Conservation (phyloP, 768 basidiomycete genomes). For the Podaxis sp. region DNA sequence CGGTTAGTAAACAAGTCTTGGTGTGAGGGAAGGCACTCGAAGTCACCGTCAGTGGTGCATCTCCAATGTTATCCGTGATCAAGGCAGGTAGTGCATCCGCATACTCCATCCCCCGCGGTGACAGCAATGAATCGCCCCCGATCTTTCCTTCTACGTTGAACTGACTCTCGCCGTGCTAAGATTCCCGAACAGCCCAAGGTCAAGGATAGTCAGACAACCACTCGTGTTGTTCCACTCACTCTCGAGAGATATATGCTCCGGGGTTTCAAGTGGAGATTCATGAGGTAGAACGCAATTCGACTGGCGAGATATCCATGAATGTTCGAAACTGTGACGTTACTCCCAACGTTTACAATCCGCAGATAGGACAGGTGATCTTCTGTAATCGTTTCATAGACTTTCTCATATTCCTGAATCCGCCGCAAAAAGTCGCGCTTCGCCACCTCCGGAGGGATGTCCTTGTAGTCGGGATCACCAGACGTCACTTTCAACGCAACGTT, state of each 20-base stretch:
- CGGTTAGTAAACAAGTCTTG: background rate
- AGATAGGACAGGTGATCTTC: slow-evolving; percentile 90
- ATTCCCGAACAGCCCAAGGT: slow-evolving; percentile 10
- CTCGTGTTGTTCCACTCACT: slow-evolving; percentile 44
- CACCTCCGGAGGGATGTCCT: slow-evolving; percentile 78
- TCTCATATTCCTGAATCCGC: slow-evolving; percentile 91
- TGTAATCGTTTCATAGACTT: slow-evolving; percentile 92
- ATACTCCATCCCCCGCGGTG: slow-evolving; percentile 82
- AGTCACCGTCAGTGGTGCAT: slow-evolving; percentile 79
- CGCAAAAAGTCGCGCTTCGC: slow-evolving; percentile 89
- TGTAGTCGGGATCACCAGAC: slow-evolving; percentile 98
- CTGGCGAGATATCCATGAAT: slow-evolving; percentile 96
- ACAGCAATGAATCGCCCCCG: slow-evolving; percentile 93
- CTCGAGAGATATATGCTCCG: slow-evolving; percentile 95
- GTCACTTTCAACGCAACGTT: slow-evolving; percentile 96
- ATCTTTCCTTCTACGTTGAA: slow-evolving; percentile 97
- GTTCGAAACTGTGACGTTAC: slow-evolving; percentile 78
- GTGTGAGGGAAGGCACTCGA: background rate
- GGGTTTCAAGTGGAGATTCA: slow-evolving; percentile 97
- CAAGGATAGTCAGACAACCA: slow-evolving; percentile 1
- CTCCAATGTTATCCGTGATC: slow-evolving; percentile 88
- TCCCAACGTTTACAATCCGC: slow-evolving; percentile 91
- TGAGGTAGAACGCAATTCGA: slow-evolving; percentile 96
- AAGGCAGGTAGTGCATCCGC: slow-evolving; percentile 82
- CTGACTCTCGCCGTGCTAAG: slow-evolving; percentile 95